Percentiles rank a stretch among this genome's conserved stretches.
phyloP scores from a whole-genome alignment of 2,329 filamentous ascomycete genomes.

The Beauveria sp. region DNA sequence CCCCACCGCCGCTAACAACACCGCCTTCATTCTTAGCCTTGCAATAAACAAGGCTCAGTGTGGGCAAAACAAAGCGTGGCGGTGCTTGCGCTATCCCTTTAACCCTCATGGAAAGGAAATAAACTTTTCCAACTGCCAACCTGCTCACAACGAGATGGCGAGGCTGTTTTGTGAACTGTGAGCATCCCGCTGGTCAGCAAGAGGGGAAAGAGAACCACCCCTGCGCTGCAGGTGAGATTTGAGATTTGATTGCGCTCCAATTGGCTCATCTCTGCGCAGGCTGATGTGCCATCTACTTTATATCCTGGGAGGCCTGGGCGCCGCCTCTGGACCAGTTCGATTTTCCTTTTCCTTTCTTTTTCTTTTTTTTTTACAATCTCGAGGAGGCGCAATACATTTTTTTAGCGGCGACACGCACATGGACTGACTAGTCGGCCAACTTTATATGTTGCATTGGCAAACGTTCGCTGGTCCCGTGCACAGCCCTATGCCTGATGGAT shows the following conservation, averaged over 20 bases:
- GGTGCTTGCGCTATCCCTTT: not conserved
- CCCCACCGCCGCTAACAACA: not conserved
- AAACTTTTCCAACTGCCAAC: not conserved
- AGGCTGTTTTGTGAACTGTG: not conserved
- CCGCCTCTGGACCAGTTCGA: not conserved
- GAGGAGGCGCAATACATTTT: not conserved
- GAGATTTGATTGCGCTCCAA: not conserved
- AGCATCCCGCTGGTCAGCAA: not conserved
- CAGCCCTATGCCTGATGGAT: not conserved
- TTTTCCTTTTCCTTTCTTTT: too few species aligned
- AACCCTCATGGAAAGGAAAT: not conserved
- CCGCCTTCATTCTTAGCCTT: not conserved
- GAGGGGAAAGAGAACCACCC: not conserved
- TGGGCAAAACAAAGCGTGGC: not conserved
- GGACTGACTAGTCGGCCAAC: not conserved
- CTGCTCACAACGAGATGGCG: not conserved
- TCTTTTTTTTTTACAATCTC: not conserved
- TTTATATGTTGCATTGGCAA: not conserved
- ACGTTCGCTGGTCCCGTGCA: not conserved
- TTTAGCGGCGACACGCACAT: not conserved
- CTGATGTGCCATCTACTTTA: not conserved
- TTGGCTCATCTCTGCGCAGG: not conserved
- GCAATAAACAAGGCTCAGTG: not conserved
- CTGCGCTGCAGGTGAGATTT: conserved; percentile 5
- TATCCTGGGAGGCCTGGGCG: not conserved